Base-by-base conservation (phyloP, 2,329 filamentous ascomycete genomes). In the Trichoderma koningiopsis region DNA sequence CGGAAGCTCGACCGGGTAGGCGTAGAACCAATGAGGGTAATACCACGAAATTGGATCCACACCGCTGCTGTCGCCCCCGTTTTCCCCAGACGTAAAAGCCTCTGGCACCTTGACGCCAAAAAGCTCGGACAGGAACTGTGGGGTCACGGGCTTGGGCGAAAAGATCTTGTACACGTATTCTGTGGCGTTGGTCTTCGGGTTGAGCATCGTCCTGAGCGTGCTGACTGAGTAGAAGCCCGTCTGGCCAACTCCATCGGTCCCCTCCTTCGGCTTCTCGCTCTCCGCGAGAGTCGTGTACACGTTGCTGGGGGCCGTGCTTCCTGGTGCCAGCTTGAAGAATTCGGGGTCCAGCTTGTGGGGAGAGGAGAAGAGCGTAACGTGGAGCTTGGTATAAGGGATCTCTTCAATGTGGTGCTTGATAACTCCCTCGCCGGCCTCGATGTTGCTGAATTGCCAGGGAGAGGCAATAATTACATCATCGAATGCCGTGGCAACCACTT, bases 321-420 rank as follows among this genome's bases (percentile, higher is more conserved):
- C 84, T 0, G 85, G 77, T 2, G 83, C 76, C 1, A 96, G 83
- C 68, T 88, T 87, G 83, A 98, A 98, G 77, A 89, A 94, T 3
- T 78, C 78, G 0, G 91, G 86, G 24, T 87, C 89, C n/a, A 97
- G 85, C n/a, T 82, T 85, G 73, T 89, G 87, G 0, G 92, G 89
- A 0, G 93, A 92, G 0, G 94, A 85, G 75, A 99, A 95, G 0
- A 98, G 87, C 0, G 95, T 98, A 64, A 97, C 95, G 76, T 98
- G 91, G 0, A 98, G 86, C 59, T 87, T 87, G 3, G 93, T 92
- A 77, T 97, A 99, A 0, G 93, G 92, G n/a, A 97, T 90, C 57
- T 87, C 79, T 72, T 96, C 91, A 1, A 96, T 93, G 37, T 86
- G 83, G 6, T 62, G 47, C 66, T 92, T 91, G 19, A 94, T 86